These are phyloP conservation scores for Aspergillus homomorphus DNA, from an alignment of 495 filamentous ascomycete genomes.

Conservation along the genomic window DNA sequence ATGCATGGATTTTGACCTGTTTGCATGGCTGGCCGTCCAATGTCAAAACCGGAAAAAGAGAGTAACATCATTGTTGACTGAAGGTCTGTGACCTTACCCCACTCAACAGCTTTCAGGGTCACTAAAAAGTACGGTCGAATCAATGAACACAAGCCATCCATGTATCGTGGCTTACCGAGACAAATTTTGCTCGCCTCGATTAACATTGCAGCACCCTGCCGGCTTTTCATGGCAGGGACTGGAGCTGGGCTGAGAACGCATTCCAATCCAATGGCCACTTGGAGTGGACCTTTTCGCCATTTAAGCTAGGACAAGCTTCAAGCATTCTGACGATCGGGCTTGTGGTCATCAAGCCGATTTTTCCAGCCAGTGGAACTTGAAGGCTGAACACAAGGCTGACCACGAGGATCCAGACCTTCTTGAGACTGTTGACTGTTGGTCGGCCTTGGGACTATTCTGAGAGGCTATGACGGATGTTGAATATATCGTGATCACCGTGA, in stretches of 20 bases:
- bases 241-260: not conserved
- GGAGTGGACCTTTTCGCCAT: not conserved
- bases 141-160: not conserved
- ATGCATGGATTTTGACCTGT: not conserved
- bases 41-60: not conserved
- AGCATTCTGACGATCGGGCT: not conserved
- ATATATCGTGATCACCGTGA: not conserved
- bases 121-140: not conserved
- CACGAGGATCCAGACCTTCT: not conserved
- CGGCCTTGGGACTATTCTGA: not conserved
- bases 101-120: not conserved
- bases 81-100: too few relatives aligned
- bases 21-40: conserved; percentile 1
- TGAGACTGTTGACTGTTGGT: not conserved
- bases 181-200: not conserved
- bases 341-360: not conserved
- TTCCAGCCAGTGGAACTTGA: not conserved
- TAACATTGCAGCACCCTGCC: too few relatives aligned
- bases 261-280: not conserved
- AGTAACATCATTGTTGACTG: too few relatives aligned
- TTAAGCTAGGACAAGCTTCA: not conserved
- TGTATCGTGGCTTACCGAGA: not conserved
- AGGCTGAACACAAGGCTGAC: not conserved
- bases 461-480: not conserved
- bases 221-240: too few relatives aligned